These are phyloP conservation scores for Barnettozyma sucrosica DNA, from an alignment of 805 yeast species.

Conservation along the genomic window DNA sequence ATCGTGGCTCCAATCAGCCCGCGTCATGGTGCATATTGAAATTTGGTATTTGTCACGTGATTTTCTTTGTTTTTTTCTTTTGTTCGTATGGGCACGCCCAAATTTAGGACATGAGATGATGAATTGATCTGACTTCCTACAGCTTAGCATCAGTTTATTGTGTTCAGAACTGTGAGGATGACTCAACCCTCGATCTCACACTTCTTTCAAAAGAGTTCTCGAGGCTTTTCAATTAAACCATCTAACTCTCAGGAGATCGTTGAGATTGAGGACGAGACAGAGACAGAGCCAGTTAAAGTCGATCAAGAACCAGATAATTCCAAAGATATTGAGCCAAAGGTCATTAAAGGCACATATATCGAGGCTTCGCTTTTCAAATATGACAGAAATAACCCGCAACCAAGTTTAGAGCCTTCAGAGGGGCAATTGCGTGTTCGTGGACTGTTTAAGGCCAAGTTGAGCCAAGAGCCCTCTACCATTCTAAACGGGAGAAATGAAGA, in stretches of 20 bases:
- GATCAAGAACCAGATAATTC: background rate
- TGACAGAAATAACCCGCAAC: background rate
- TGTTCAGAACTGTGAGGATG: background rate
- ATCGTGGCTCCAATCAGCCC: background rate
- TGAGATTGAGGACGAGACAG: background rate
- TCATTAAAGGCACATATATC: background rate
- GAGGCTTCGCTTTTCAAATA: slow-evolving; percentile 1
- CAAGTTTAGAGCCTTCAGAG: background rate
- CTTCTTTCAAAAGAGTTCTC: background rate
- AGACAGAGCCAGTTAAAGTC: no score
- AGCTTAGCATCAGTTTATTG: background rate
- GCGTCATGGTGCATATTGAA: background rate
- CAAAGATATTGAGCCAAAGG: background rate
- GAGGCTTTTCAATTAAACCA: background rate
- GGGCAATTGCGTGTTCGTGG: background rate
- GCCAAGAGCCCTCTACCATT: background rate
- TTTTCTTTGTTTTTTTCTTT: no score
- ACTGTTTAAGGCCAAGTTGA: slow-evolving; percentile 3
- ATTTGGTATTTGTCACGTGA: no score
- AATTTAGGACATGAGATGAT: background rate
- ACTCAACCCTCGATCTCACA: background rate
- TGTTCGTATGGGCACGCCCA: background rate
- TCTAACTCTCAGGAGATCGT: background rate
- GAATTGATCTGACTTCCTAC: background rate
- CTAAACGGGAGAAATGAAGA: slow-evolving; percentile 2